Conservation (phyloP, 331 rosid species). For the Acacia concinna region DNA sequence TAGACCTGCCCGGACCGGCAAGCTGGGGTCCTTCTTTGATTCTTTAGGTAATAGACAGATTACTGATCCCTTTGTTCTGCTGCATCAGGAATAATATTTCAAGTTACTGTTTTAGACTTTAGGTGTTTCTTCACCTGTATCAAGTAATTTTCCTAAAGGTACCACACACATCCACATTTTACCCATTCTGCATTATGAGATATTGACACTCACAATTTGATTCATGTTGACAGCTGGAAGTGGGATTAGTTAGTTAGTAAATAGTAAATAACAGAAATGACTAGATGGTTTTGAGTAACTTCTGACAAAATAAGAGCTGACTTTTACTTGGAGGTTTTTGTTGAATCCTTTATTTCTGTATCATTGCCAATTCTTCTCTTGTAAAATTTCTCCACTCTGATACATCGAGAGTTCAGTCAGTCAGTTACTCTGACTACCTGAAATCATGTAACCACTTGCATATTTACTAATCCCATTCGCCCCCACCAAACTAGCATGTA, state of each 20-base stretch:
- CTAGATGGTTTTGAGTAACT: neutral
- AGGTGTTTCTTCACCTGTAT: neutral
- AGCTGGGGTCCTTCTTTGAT: constrained; percentile 59
- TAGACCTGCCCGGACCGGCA: constrained; percentile 67
- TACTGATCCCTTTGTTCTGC: neutral
- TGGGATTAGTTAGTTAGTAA: neutral
- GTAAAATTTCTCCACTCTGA: neutral
- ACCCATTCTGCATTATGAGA: neutral
- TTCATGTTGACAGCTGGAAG: neutral
- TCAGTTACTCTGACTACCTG: neutral
- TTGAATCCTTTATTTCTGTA: neutral
- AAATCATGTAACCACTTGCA: neutral
- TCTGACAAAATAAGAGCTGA: neutral
- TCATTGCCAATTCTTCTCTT: neutral
- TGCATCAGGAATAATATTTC: constrained; percentile 10
- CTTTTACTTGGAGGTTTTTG: neutral
- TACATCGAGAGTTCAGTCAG: neutral
- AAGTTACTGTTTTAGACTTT: constrained; percentile 4
- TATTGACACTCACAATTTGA: neutral
- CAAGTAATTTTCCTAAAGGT: neutral
- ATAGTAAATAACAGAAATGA: neutral
- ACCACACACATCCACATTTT: constrained; percentile 15
- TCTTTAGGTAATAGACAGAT: constrained; percentile 58
- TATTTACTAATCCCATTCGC: neutral
- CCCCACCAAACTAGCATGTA: neutral